These are phyloP conservation scores for Marasmius sp. DNA, from an alignment of 1,284 basidiomycete genomes.

Conservation along the genomic window DNA sequence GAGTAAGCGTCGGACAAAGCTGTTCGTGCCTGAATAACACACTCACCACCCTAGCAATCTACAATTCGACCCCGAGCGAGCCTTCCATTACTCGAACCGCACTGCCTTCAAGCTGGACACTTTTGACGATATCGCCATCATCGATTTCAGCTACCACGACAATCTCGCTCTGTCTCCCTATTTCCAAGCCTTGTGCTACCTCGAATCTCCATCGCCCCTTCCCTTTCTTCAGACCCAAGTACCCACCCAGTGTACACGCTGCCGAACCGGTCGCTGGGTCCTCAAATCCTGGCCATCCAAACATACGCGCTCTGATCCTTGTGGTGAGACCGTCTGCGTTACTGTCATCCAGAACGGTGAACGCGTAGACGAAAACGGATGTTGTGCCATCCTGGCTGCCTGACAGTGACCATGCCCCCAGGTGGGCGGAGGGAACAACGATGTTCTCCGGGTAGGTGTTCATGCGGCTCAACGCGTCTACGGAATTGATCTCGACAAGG, in stretches of 20 bases:
- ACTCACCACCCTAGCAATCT: no score
- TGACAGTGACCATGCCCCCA: constrained; percentile 41
- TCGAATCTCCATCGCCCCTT: constrained; percentile 33
- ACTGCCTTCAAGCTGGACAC: constrained; percentile 34
- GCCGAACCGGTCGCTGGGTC: constrained; percentile 49
- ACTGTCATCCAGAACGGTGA: constrained; percentile 19
- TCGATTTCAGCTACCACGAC: constrained; percentile 34
- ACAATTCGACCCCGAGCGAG: no score
- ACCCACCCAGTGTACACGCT: constrained; percentile 41
- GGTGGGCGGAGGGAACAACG: constrained; percentile 16
- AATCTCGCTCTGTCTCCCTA: constrained; percentile 45
- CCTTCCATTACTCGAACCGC: constrained; percentile 41
- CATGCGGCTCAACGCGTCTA: constrained; percentile 33
- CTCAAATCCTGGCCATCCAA: constrained; percentile 33
- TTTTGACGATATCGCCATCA: constrained; percentile 25
- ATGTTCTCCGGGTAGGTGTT: constrained; percentile 25
- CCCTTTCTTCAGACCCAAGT: constrained; percentile 34
- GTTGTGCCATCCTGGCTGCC: constrained; percentile 10
- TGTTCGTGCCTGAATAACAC: no score
- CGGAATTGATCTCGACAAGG: constrained; percentile 36
- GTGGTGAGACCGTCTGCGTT: constrained; percentile 18
- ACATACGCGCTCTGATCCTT: constrained; percentile 38
- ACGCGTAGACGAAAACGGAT: constrained; percentile 33
- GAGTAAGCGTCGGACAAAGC: no score
- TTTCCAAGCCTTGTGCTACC: constrained; percentile 44